These are phyloP conservation scores for Przewalskia tangutica DNA, from an alignment of 257 asterid species.

Conservation along the genomic window DNA sequence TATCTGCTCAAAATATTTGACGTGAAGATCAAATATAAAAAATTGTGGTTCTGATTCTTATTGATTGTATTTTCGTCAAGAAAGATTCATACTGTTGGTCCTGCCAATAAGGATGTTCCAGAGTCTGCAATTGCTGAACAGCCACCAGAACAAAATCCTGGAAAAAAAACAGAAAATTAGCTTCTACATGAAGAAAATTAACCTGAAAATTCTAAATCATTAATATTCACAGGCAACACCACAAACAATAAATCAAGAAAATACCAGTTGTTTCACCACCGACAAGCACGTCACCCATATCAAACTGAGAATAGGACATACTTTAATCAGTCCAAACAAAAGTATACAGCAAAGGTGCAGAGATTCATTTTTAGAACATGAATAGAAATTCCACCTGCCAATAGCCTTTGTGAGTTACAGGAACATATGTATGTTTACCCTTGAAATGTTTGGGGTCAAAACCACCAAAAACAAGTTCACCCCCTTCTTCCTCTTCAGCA, in stretches of 20 bases:
- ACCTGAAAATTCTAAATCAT: not conserved
- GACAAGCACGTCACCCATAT: conserved; percentile 76
- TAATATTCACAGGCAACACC: conserved; percentile 4
- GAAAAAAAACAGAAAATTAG: not conserved
- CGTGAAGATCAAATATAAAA: no score
- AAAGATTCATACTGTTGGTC: conserved; percentile 67
- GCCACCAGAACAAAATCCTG: conserved; percentile 71
- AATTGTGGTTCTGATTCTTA: not conserved
- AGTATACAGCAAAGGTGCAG: not conserved
- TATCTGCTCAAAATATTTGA: not conserved
- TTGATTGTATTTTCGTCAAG: not conserved
- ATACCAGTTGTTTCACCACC: conserved; percentile 72
- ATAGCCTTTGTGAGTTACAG: conserved; percentile 77
- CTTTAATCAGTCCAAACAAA: not conserved
- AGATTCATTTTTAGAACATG: not conserved
- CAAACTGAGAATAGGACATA: conserved; percentile 39
- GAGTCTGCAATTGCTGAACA: conserved; percentile 95
- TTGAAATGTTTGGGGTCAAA: conserved; percentile 66
- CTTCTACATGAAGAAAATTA: not conserved
- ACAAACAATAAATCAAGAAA: not conserved
- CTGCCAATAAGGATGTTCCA: conserved; percentile 88
- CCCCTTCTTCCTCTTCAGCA: conserved; percentile 57
- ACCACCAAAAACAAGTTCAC: conserved; percentile 87
- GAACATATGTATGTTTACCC: conserved; percentile 75
- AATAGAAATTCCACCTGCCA: conserved; percentile 60